These are phyloP conservation scores for Aspergillus hancockii DNA, from an alignment of 495 filamentous ascomycete genomes.

Conservation along the genomic window DNA sequence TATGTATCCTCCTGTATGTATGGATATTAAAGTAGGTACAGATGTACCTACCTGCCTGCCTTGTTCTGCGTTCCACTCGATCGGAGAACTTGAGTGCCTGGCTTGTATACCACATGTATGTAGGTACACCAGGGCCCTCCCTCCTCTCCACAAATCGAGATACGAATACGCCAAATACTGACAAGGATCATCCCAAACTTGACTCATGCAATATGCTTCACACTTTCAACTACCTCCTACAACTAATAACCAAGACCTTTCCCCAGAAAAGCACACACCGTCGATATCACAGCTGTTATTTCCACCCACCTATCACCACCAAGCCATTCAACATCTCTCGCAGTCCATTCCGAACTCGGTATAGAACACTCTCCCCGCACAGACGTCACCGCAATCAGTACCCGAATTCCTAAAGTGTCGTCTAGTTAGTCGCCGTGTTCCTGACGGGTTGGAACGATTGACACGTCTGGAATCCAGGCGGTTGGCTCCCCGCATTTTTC, in stretches of 20 bases:
- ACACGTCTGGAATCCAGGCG: slow-evolving; percentile 1
- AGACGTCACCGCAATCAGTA: neutral
- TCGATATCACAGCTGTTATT: neutral
- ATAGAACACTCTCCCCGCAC: slow-evolving; percentile 1
- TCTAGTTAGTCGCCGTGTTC: slow-evolving; percentile 5
- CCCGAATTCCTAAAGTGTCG: neutral
- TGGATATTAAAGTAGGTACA: no score
- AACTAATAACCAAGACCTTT: neutral
- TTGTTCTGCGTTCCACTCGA: neutral
- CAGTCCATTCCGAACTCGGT: neutral
- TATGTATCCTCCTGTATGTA: no score
- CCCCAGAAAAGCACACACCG: neutral
- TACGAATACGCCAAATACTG: neutral
- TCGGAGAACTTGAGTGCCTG: neutral
- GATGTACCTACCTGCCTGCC: no score
- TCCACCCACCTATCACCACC: neutral
- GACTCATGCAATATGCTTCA: no score
- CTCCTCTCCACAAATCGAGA: neutral
- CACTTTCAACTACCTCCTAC: neutral
- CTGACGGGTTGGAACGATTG: neutral
- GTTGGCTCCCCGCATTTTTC: slow-evolving; percentile 1
- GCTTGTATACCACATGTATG: neutral
- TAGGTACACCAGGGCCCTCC: neutral
- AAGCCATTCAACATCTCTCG: neutral
- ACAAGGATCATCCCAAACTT: no score